A percentile compares a stretch with the other conserved stretches of the same genome.
Evolutionary conservation across 2,329 filamentous ascomycete species (phyloP).

Genomic region (Aspergillus udagawae): DNA sequence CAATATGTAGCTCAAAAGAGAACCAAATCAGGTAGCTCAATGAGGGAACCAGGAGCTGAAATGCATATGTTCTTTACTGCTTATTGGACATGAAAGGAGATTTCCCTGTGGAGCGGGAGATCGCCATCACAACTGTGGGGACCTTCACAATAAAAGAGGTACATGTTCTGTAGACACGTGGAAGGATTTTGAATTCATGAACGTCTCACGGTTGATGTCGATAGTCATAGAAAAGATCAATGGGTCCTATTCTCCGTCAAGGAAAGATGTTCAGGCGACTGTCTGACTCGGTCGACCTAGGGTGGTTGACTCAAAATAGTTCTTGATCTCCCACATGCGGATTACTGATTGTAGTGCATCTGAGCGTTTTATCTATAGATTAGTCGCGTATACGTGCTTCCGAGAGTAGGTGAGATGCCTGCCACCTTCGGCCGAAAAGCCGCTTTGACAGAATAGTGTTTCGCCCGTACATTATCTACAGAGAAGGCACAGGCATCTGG

Average conservation of each 20-base stretch:
- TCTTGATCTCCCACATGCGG: neutral
- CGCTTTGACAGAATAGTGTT: neutral
- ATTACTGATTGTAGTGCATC: neutral
- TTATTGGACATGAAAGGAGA: neutral
- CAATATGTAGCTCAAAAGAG: neutral
- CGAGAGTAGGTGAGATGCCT: neutral
- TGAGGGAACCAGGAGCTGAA: neutral
- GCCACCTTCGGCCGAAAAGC: too few relatives aligned
- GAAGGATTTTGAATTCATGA: neutral
- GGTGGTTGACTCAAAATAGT: neutral
- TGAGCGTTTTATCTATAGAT: neutral
- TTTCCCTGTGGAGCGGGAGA: neutral
- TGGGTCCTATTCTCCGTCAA: neutral
- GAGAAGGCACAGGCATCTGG: neutral
- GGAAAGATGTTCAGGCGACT: constrained; percentile 4
- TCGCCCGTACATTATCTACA: neutral
- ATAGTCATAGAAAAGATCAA: too few relatives aligned
- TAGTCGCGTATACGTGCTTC: neutral
- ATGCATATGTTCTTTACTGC: neutral
- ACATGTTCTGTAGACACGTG: neutral
- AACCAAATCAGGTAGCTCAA: neutral
- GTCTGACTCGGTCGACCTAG: neutral
- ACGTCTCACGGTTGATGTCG: too few relatives aligned
- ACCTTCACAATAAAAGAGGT: neutral
- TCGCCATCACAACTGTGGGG: neutral